These are phyloP conservation scores for Posidonia australis DNA, from an alignment of 106 monocot species.

Conservation along the genomic window DNA sequence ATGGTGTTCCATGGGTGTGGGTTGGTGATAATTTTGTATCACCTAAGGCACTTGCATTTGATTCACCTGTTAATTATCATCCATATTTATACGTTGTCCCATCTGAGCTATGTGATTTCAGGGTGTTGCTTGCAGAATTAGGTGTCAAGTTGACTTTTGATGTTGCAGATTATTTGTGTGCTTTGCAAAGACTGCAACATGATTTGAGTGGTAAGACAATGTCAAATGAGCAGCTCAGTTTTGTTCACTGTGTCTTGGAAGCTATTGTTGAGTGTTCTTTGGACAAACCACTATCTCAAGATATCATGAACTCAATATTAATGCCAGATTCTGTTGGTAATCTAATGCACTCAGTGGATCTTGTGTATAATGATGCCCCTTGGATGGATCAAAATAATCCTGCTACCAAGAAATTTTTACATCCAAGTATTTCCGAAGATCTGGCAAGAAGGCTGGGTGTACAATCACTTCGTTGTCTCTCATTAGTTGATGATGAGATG, in stretches of 20 bases:
- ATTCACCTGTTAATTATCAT: conserved; percentile 90
- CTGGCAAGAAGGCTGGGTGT: conserved; percentile 69
- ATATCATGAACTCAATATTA: conserved; percentile 40
- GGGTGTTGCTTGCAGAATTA: conserved; percentile 49
- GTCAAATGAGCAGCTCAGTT: conserved; percentile 72
- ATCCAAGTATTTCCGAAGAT: conserved; percentile 64
- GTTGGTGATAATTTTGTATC: conserved; percentile 73
- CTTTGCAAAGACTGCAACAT: conserved; percentile 41
- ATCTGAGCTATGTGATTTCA: conserved; percentile 72
- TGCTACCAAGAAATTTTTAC: conserved; percentile 47
- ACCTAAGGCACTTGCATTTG: conserved; percentile 69
- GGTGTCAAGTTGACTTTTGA: conserved; percentile 78
- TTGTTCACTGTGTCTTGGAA: conserved; percentile 81
- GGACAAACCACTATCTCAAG: conserved; percentile 33
- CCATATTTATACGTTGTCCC: conserved; percentile 96
- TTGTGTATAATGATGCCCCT: conserved; percentile 96
- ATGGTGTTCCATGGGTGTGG: conserved; percentile 73
- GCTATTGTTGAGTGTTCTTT: conserved; percentile 58
- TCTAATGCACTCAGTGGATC: conserved; percentile 37
- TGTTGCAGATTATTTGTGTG: conserved; percentile 57
- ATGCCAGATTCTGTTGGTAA: conserved; percentile 75
- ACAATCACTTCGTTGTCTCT: conserved; percentile 61
- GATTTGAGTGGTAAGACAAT: conserved; percentile 64
- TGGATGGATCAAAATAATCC: conserved; percentile 64
- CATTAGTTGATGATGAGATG: conserved; percentile 70